Percentiles rank a stretch among this genome's conserved stretches.
These are phyloP conservation scores for Pseudotulostoma volvatum DNA, from an alignment of 495 filamentous ascomycete species.

Conservation along the genomic window DNA sequence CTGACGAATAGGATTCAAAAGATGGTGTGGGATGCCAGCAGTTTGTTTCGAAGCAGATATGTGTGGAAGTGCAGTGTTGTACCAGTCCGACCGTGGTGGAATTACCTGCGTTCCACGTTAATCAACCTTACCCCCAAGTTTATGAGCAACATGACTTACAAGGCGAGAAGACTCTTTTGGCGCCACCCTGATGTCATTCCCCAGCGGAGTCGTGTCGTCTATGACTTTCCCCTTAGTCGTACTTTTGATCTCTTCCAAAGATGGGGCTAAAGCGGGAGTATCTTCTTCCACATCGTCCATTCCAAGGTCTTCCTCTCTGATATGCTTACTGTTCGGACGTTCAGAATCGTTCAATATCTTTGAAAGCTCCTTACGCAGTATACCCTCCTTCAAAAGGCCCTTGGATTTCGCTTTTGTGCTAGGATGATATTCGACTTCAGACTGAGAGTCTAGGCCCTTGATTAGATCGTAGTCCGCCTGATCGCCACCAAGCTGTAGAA, in stretches of 20 bases:
- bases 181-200: no score
- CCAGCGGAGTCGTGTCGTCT: no score
- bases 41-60: constrained; percentile 33
- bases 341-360: constrained; percentile 29
- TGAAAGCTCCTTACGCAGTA: constrained; percentile 26
- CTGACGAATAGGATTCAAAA: constrained; percentile 55
- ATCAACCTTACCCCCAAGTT: no score
- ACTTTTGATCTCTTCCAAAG: no score
- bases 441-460: constrained; percentile 42
- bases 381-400: constrained; percentile 16
- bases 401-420: constrained; percentile 14
- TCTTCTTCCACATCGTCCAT: constrained; percentile 27
- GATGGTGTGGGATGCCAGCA: constrained; percentile 33
- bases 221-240: no score
- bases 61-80: constrained; percentile 44
- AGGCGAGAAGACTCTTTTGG: constrained; percentile 30
- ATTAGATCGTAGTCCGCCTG: constrained; percentile 58
- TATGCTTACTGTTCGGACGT: no score
- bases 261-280: no score
- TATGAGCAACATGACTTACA: constrained; percentile 20
- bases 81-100: constrained; percentile 72
- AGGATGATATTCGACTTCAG: constrained; percentile 33
- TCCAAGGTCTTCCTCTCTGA: constrained; percentile 27
- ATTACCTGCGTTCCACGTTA: constrained; percentile 39
- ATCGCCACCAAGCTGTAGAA: constrained; percentile 59